Conservation (phyloP, 2,329 filamentous ascomycete genomes). For the Simplicillium sp. region DNA sequence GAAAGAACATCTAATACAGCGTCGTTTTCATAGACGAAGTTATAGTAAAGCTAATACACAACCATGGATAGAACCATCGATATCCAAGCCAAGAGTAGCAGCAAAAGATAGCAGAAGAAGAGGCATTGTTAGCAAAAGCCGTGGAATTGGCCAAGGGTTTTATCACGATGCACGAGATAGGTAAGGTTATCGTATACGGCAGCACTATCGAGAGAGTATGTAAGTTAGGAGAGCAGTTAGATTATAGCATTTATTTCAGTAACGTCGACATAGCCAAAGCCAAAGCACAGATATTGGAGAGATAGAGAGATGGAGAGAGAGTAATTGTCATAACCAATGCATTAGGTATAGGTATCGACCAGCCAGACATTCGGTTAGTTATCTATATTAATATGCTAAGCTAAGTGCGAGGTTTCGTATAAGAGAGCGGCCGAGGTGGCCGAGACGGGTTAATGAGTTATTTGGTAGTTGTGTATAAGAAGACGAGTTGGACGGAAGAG, state of each 20-base stretch:
- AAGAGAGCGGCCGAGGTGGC: conserved; percentile 7
- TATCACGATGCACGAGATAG: no score
- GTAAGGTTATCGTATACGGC: no score
- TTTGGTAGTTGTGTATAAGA: conserved; percentile 3
- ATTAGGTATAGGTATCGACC: conserved; percentile 4
- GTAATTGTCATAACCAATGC: conserved; percentile 4
- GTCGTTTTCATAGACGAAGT: not conserved
- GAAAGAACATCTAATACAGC: not conserved
- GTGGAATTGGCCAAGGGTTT: no score
- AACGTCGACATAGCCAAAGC: no score
- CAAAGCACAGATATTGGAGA: not conserved
- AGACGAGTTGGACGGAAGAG: not conserved
- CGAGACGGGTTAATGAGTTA: conserved; percentile 4
- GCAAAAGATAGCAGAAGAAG: no score
- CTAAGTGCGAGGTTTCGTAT: conserved; percentile 4
- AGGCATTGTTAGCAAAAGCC: no score
- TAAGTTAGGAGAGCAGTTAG: no score
- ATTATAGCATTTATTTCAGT: no score
- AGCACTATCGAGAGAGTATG: no score
- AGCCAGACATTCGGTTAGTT: conserved; percentile 2
- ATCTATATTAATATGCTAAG: conserved; percentile 1
- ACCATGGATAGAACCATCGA: not conserved
- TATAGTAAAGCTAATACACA: not conserved
- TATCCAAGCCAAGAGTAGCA: no score
- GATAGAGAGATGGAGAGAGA: not conserved